A percentile compares a stretch with the other conserved stretches of the same genome.
Conservation (phyloP, 208 protist genomes). For the Tritrichomonas foetus region DNA sequence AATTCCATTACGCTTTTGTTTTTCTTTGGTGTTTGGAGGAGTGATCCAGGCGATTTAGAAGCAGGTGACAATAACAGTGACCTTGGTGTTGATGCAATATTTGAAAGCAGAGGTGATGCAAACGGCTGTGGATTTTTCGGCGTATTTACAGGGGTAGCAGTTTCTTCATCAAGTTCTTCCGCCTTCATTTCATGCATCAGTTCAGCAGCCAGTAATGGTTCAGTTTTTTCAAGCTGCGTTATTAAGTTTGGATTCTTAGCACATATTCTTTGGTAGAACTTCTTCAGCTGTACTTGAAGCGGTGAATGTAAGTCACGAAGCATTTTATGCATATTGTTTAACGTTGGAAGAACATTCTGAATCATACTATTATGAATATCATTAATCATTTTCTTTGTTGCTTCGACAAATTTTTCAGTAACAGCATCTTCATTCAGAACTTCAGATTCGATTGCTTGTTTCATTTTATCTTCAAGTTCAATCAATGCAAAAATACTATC, state of each 20-base stretch:
- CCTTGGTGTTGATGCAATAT: not conserved
- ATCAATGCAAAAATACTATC: not conserved
- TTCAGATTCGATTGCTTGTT: not conserved
- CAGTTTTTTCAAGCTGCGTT: not conserved
- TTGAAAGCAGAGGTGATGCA: not conserved
- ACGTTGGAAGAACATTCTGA: not conserved
- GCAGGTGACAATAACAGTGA: not conserved
- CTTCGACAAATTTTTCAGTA: not conserved
- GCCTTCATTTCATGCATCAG: not conserved
- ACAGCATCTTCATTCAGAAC: not conserved
- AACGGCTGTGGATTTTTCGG: not conserved
- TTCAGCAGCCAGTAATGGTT: not conserved
- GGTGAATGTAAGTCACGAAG: not conserved
- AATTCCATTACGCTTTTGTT: too few species aligned
- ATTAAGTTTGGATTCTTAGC: not conserved
- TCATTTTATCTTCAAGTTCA: conserved; percentile 24
- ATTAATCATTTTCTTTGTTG: not conserved
- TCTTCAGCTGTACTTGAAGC: not conserved
- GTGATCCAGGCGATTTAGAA: too few species aligned
- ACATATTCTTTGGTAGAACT: not conserved
- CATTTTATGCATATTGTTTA: not conserved
- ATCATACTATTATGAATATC: conserved; percentile 31
- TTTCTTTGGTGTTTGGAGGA: too few species aligned
- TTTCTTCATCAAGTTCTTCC: not conserved
- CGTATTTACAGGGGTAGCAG: not conserved